phyloP scores from a whole-genome alignment of 768 basidiomycete genomes.

The Pleurotus tuoliensis region DNA sequence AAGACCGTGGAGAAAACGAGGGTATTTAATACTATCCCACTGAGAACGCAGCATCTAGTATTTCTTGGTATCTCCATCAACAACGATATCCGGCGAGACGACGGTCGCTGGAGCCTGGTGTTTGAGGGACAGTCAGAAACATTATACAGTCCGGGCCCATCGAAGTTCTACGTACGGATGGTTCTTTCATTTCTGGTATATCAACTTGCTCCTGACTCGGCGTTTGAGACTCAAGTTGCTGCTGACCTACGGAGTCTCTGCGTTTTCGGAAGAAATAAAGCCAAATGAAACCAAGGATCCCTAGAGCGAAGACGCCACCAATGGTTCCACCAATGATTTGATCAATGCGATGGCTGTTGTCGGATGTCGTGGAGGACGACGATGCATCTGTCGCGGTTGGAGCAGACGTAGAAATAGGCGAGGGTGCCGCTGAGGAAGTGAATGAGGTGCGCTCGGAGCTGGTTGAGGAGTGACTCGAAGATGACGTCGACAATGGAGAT shows the following conservation, averaged over 20 bases:
- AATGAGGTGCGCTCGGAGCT: neutral
- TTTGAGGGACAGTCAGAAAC: too few species aligned
- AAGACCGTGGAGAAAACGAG: too few species aligned
- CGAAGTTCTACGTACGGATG: too few species aligned
- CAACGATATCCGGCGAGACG: neutral
- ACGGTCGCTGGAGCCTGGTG: too few species aligned
- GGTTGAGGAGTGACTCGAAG: neutral
- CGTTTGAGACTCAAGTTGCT: neutral
- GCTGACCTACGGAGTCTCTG: neutral
- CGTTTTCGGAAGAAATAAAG: neutral
- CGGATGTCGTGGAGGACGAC: neutral
- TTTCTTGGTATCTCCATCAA: too few species aligned
- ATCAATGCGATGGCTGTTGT: neutral
- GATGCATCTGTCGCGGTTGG: neutral
- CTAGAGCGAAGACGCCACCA: constrained; percentile 6
- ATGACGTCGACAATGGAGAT: neutral
- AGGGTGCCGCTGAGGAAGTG: neutral
- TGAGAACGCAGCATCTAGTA: too few species aligned
- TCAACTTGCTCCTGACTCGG: neutral
- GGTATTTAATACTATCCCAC: too few species aligned
- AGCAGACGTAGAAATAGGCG: neutral
- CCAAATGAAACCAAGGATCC: neutral
- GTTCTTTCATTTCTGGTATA: too few species aligned
- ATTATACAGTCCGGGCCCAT: too few species aligned
- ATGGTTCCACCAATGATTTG: constrained; percentile 6